A percentile compares a stretch with the other conserved stretches of the same genome.
Conservation (phyloP, 2,329 filamentous ascomycete species). For the Cordyceps pruinosa region DNA sequence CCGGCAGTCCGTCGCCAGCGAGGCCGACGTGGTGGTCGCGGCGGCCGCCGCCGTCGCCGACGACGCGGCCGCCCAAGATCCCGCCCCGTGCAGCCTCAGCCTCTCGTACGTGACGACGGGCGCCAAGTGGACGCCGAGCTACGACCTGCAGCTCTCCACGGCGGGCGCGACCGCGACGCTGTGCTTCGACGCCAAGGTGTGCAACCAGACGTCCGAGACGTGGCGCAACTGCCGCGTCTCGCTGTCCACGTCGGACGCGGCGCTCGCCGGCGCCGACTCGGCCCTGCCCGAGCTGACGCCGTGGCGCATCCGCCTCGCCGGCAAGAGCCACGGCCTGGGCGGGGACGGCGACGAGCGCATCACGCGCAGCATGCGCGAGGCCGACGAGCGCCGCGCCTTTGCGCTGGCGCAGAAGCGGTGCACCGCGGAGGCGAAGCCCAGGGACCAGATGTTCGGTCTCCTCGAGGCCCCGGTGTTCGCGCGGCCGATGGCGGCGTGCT, state of each 20-base stretch:
- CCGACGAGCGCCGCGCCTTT: conserved; percentile 24
- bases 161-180: conserved; percentile 44
- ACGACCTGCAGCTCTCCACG: conserved; percentile 56
- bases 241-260: conserved; percentile 57
- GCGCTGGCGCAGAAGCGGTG: conserved; percentile 17
- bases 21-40: conserved; percentile 36
- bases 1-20: conserved; percentile 17
- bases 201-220: conserved; percentile 56
- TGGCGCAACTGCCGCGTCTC: conserved; percentile 55
- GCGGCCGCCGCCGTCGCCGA: conserved; percentile 30
- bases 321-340: conserved; percentile 18
- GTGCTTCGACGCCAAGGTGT: conserved; percentile 56
- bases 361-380: conserved; percentile 29
- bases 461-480: not conserved
- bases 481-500: no score
- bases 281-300: conserved; percentile 46
- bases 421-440: conserved; percentile 7
- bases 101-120: conserved; percentile 53
- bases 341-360: conserved; percentile 19
- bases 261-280: conserved; percentile 49
- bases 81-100: conserved; percentile 36
- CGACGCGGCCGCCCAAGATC: conserved; percentile 32
- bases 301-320: conserved; percentile 44
- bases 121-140: conserved; percentile 54
- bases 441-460: conserved; percentile 11